Evolutionary conservation across 1,139 yeast species (phyloP).

Genomic region (Taphrina flavorubra): DNA sequence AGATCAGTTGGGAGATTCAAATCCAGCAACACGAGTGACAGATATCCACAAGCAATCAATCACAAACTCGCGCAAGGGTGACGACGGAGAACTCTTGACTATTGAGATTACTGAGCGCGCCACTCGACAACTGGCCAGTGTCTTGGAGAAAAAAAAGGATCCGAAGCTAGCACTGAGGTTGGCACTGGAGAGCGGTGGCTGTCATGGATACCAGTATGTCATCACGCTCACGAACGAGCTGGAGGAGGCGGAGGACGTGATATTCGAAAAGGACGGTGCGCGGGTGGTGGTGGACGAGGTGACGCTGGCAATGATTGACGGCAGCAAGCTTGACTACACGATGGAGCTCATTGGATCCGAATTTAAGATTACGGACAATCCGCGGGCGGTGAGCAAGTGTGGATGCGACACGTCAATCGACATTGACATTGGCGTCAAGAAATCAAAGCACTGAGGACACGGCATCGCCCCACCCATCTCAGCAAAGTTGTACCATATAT

Average conservation of each 20-base stretch:
- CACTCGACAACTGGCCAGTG: conserved; percentile 6
- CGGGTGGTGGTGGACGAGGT: conserved; percentile 77
- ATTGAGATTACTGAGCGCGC: conserved; percentile 29
- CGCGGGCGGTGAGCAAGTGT: conserved; percentile 87
- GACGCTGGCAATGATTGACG: conserved; percentile 80
- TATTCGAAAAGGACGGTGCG: conserved; percentile 74
- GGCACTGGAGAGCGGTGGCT: conserved; percentile 95
- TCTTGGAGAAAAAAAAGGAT: conserved; percentile 47
- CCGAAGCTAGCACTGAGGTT: conserved; percentile 71
- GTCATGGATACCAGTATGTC: conserved; percentile 95
- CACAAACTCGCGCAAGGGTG: conserved; percentile 17
- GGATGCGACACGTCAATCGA: conserved; percentile 55
- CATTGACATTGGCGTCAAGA: conserved; percentile 35
- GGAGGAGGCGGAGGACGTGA: conserved; percentile 52
- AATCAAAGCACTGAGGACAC: conserved; percentile 3
- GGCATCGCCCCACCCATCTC: no score
- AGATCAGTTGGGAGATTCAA: neutral
- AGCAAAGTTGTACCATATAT: neutral
- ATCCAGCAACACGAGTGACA: neutral
- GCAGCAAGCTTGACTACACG: conserved; percentile 84
- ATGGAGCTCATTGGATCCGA: conserved; percentile 94
- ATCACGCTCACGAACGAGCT: conserved; percentile 62
- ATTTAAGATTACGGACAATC: conserved; percentile 88
- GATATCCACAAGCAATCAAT: conserved; percentile 24
- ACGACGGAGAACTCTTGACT: conserved; percentile 14